Conservation (phyloP, 805 yeast genomes). For the Zygotorulaspora sp. region DNA sequence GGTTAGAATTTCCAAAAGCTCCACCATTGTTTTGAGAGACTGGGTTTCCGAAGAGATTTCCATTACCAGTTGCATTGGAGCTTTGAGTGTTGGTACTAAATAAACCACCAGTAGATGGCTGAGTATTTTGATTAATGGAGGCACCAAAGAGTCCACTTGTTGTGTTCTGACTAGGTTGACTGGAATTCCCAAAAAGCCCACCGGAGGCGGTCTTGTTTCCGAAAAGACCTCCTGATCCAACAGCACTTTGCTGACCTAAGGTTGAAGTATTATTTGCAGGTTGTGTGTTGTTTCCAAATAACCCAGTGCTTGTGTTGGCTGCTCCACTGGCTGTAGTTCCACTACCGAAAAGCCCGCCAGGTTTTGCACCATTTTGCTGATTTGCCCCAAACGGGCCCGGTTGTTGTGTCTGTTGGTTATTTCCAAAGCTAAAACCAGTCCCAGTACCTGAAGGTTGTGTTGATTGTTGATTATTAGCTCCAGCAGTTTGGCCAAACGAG, state of each 20-base stretch:
- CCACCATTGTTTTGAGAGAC: conserved; percentile 29
- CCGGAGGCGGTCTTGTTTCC: conserved; percentile 22
- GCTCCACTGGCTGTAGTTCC: conserved; percentile 10
- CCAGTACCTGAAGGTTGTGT: conserved; percentile 7
- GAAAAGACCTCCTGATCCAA: conserved; percentile 20
- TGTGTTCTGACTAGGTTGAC: conserved; percentile 14
- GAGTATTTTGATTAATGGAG: conserved; percentile 2
- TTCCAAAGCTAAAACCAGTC: conserved; percentile 15
- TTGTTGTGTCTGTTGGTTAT: conserved; percentile 10
- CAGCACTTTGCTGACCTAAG: not conserved
- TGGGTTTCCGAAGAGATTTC: conserved; percentile 28
- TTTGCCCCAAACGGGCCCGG: conserved; percentile 15
- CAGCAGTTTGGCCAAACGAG: conserved; percentile 18
- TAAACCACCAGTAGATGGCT: conserved; percentile 6
- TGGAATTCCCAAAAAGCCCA: conserved; percentile 32
- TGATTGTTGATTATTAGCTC: conserved; percentile 6
- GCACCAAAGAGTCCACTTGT: conserved; percentile 38
- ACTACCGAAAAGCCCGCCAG: conserved; percentile 28
- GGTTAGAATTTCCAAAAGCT: conserved; percentile 30
- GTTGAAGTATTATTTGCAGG: conserved; percentile 3
- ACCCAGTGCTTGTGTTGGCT: conserved; percentile 3
- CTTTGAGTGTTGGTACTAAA: conserved; percentile 14
- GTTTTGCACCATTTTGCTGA: conserved; percentile 11
- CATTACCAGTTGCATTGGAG: conserved; percentile 13
- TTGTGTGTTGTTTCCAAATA: conserved; percentile 6